A percentile compares a stretch with the other conserved stretches of the same genome.
Evolutionary conservation across 2,329 filamentous ascomycete species (phyloP).

Genomic region (Xylaria sp.): DNA sequence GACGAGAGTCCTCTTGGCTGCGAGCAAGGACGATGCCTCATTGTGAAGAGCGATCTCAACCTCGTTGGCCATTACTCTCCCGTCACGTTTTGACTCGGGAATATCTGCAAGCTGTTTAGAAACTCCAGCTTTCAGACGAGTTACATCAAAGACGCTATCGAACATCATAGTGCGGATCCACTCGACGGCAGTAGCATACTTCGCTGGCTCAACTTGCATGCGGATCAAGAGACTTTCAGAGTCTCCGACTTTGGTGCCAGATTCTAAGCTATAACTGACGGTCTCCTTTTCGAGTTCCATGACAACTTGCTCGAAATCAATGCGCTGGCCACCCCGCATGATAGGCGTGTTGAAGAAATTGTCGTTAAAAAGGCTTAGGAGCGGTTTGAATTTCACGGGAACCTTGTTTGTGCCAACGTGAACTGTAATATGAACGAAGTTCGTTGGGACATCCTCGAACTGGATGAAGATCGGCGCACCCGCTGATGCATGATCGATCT

Average conservation of each 20-base stretch:
- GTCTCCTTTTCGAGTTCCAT: slow-evolving; percentile 91
- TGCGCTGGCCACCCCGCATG: slow-evolving; percentile 71
- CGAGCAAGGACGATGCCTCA: slow-evolving; percentile 74
- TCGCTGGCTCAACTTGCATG: slow-evolving; percentile 86
- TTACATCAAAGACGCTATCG: slow-evolving; percentile 83
- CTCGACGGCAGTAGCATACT: slow-evolving; percentile 79
- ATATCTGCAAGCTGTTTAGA: slow-evolving; percentile 89
- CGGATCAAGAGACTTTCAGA: slow-evolving; percentile 80
- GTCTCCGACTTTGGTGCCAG: slow-evolving; percentile 72
- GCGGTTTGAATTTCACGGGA: slow-evolving; percentile 81
- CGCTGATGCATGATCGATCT: slow-evolving; percentile 71
- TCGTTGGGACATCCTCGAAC: slow-evolving; percentile 92
- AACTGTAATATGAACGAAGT: slow-evolving; percentile 85
- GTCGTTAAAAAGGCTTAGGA: slow-evolving; percentile 83
- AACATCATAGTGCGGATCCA: slow-evolving; percentile 90
- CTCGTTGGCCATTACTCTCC: slow-evolving; percentile 68
- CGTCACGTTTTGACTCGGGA: slow-evolving; percentile 88
- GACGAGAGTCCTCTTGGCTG: slow-evolving; percentile 81
- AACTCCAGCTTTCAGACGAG: slow-evolving; percentile 66
- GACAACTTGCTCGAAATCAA: slow-evolving; percentile 92
- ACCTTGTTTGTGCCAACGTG: slow-evolving; percentile 79
- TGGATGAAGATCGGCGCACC: slow-evolving; percentile 87
- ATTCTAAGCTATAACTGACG: slow-evolving; percentile 78
- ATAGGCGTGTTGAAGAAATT: slow-evolving; percentile 97
- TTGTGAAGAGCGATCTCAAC: slow-evolving; percentile 81